Base-by-base conservation (phyloP, 2,329 filamentous ascomycete genomes). In the Dactylellina parvicollis region DNA sequence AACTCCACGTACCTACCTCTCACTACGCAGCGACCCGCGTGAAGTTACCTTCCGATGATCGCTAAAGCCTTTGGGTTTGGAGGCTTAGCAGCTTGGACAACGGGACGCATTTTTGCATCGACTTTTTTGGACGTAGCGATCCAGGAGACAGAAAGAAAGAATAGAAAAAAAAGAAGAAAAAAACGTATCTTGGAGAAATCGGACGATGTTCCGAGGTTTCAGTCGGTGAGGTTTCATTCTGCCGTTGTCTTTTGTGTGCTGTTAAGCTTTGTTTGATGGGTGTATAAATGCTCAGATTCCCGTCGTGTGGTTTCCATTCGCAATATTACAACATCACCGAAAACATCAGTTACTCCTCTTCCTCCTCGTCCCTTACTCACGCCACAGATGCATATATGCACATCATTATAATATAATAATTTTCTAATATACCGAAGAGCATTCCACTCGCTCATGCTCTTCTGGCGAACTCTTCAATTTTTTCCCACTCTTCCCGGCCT, bases 31-130 rank as follows among this genome's bases (percentile, higher is more conserved):
- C 32, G n/a, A 57, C 57, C 67, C 67, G 67, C 52, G 30, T 72
- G 52, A 72, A 65, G 67, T 72, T 72, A 65, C 67, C 66, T 71
- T 71, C 66, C 57, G 57, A 42, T 59, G 42, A 46, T 34, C 67
- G 52, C 30, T 52, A 50, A 57, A n/a, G 40, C 28, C 44, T 50
- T 72, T 44, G 38, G 44, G 57, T 49, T 56, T 32, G 54, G 66
- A 54, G 67, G 67, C 67, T 72, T 72, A 72, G 67, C 59, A 12
- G 32, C 22, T 54, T 46, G 57, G 59, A 50, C 49, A n/a, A 16
- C 56, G 56, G 56, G 57, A 71, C 32, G 50, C 18, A 22, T 30
- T 61, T 40, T 42, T 62, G 5, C 20, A 1, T 26, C 4, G 30
- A 34, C 12, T 38, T 38, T 50, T 18, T 46, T 24, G 40, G 20